These are phyloP conservation scores for Hypoxylon sp. DNA, from an alignment of 2,329 filamentous ascomycete species.

Conservation along the genomic window DNA sequence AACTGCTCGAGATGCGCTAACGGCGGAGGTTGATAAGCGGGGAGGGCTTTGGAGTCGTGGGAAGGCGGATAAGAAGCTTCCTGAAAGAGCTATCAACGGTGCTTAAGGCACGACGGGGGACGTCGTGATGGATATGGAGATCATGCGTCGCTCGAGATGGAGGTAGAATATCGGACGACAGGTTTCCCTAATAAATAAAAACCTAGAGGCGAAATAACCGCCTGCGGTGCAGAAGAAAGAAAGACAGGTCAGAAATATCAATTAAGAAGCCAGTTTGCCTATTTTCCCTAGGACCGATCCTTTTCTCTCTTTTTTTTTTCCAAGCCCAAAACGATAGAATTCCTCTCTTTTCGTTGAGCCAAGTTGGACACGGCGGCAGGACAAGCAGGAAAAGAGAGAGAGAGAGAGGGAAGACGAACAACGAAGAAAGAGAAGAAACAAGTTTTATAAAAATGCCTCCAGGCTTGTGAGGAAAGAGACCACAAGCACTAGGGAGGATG, in stretches of 20 bases:
- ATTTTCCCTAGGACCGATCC: slow-evolving; percentile 30
- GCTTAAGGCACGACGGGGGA: slow-evolving; percentile 44
- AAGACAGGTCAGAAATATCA: slow-evolving; percentile 28
- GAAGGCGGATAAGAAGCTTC: slow-evolving; percentile 30
- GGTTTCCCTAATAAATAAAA: slow-evolving; percentile 36
- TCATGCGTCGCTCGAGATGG: slow-evolving; percentile 41
- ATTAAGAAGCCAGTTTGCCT: slow-evolving; percentile 43
- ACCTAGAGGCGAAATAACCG: slow-evolving; percentile 45
- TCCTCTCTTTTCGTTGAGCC: slow-evolving; percentile 22
- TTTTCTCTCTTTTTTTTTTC: slow-evolving; percentile 14
- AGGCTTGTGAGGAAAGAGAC: slow-evolving; percentile 27
- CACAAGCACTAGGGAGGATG: slow-evolving; percentile 28
- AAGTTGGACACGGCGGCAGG: slow-evolving; percentile 1
- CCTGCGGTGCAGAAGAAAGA: slow-evolving; percentile 43
- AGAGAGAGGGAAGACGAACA: slow-evolving; percentile 25
- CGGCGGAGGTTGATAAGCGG: slow-evolving; percentile 10
- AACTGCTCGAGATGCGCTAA: slow-evolving; percentile 28
- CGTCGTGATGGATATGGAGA: slow-evolving; percentile 43
- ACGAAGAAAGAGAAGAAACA: slow-evolving; percentile 30
- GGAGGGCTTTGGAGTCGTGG: slow-evolving; percentile 20
- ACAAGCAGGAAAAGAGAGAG: slow-evolving; percentile 21
- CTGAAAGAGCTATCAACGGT: slow-evolving; percentile 33
- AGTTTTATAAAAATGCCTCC: slow-evolving; percentile 33
- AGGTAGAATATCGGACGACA: slow-evolving; percentile 34
- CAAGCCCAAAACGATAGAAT: slow-evolving; percentile 25